Evolutionary conservation across 345 rosid genomes (phyloP), one percentile per base, ranked within the genome.

Genomic region (Trapa incisa): DNA sequence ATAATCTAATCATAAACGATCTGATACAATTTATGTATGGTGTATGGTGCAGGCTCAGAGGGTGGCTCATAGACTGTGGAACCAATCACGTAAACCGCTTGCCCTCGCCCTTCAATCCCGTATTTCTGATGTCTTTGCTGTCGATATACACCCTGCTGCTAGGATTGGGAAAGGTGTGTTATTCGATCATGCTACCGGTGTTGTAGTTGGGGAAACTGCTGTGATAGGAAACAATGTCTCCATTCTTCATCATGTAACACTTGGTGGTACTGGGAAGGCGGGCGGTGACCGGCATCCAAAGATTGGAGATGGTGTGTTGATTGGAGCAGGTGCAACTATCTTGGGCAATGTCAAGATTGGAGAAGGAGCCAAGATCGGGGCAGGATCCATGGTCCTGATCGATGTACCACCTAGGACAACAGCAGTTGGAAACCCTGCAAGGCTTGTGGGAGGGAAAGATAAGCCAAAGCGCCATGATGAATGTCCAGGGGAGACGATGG

Each of bases 141-240:
- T 94, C 1, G 99, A 94, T 72, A 91, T 94, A 65, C 99, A 94
- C 65, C 99, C 99, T 3, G 99, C 95, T 0, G 99, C 99, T 0
- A 88, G 67, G 78, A 89, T 94, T 1, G 96, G 97, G 4, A 88
- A 91, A 74, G 99, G 99, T 1, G 69, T 89, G 68, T 72, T 94
- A 74, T 85, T 94, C 2, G 99, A 91, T 75, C 99, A 94, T 37
- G 97, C 99, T 0, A 94, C 99, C 0, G 96, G 97, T 45, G 92
- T 91, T 22, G 99, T 94, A 8, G 72, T 91, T 0, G 97, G 99
- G 2, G 97, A 94, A 75, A 94, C 99, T 0, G 95, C 97, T 0
- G 97, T 91, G 63, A 72, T 94, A 2, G 99, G 97, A 2, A 89
- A 86, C 85, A 94, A 94, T 42, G 99, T 94, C 43, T 94, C 97